A percentile compares a stretch with the other conserved stretches of the same genome.
Evolutionary conservation across 139 green algal species (phyloP).

Genomic region (Auxenochlorella pyrenoidosa): DNA sequence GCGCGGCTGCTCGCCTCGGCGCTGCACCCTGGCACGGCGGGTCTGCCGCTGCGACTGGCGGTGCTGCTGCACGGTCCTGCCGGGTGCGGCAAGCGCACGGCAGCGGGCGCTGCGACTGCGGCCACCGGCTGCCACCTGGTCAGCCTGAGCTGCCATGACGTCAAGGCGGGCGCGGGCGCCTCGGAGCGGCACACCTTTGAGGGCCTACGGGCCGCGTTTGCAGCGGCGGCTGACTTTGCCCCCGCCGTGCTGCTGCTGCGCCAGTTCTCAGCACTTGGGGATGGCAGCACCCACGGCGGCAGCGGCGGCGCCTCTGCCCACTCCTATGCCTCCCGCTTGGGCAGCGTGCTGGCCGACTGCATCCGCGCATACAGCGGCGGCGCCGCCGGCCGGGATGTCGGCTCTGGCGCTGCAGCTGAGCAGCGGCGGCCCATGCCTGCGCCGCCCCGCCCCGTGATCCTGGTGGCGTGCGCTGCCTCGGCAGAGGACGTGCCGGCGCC

Average conservation of each 20-base stretch:
- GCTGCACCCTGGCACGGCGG: conserved; percentile 54
- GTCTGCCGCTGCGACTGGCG: conserved; percentile 53
- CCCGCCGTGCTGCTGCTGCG: conserved; percentile 70
- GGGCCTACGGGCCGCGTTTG: conserved; percentile 60
- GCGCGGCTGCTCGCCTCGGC: conserved; percentile 34
- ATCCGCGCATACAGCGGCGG: conserved; percentile 31
- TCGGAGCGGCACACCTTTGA: conserved; percentile 60
- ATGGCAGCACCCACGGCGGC: conserved; percentile 30
- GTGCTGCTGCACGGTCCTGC: conserved; percentile 73
- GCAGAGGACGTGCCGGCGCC: conserved; percentile 66
- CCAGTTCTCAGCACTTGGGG: conserved; percentile 54
- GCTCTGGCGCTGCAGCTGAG: not conserved
- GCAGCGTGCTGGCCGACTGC: conserved; percentile 45
- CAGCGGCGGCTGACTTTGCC: conserved; percentile 57
- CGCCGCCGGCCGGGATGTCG: conserved; percentile 9
- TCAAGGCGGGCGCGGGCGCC: conserved; percentile 41
- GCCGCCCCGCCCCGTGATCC: conserved; percentile 50
- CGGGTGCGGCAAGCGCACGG: conserved; percentile 67
- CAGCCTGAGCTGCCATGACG: conserved; percentile 66
- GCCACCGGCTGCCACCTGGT: conserved; percentile 80
- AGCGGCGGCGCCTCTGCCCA: conserved; percentile 12
- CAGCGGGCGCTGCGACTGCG: conserved; percentile 66
- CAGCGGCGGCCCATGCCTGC: not conserved
- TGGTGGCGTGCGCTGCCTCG: conserved; percentile 60
- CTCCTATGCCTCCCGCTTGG: conserved; percentile 41